Percentiles rank a stretch among this genome's conserved stretches.
phyloP scores from a whole-genome alignment of 108 stramenopile species.

The Epithemia pelagica region DNA sequence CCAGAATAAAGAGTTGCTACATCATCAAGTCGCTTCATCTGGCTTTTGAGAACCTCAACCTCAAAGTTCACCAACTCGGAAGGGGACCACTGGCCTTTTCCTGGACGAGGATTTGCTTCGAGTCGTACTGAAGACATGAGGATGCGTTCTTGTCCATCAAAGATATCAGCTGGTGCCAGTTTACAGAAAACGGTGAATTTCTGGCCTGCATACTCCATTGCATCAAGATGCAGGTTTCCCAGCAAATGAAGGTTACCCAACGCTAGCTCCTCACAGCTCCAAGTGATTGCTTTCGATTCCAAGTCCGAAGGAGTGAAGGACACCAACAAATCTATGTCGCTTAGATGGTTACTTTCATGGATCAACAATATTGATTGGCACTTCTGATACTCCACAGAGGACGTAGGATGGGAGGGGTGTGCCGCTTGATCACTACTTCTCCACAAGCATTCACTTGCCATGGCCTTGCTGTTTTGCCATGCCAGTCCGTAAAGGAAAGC shows the following conservation, averaged over 20 bases:
- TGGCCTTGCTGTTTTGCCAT: too few species aligned
- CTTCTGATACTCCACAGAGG: conserved; percentile 5
- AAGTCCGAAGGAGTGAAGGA: background rate
- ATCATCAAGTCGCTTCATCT: background rate
- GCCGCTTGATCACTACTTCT: too few species aligned
- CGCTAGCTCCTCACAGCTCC: conserved; percentile 7
- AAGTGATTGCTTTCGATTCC: background rate
- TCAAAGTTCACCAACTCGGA: background rate
- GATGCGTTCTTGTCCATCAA: background rate
- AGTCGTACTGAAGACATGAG: background rate
- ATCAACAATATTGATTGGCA: background rate
- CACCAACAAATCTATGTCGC: background rate
- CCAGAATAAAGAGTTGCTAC: background rate
- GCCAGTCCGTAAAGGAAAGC: too few species aligned
- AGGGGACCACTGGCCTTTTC: background rate
- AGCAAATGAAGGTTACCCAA: conserved; percentile 5
- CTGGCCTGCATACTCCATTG: conserved; percentile 1
- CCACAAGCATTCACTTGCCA: too few species aligned
- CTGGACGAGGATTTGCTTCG: background rate
- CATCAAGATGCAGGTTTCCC: conserved; percentile 2
- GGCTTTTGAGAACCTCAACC: background rate
- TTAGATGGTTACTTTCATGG: background rate
- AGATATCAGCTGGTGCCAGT: background rate
- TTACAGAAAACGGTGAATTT: background rate
- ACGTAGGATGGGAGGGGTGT: too few species aligned